phyloP scores from a whole-genome alignment of 495 filamentous ascomycete genomes.

The Hyphodiscus hymeniophilus region DNA sequence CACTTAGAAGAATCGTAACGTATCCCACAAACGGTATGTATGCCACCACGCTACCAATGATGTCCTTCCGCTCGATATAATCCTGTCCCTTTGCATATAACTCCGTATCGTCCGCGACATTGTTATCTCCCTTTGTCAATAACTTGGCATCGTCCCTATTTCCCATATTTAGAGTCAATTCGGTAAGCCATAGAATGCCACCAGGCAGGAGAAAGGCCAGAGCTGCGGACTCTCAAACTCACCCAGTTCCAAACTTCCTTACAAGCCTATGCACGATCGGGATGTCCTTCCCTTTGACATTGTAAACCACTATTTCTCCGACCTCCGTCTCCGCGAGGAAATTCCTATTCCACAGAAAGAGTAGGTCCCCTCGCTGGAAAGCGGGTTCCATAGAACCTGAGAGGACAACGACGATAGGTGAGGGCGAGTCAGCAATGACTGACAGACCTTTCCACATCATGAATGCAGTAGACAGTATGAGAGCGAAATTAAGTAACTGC shows the following conservation, averaged over 20 bases:
- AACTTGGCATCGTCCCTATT: conserved; percentile 44
- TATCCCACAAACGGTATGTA: conserved; percentile 96
- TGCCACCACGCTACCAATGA: conserved; percentile 89
- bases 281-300: conserved; percentile 84
- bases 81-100: conserved; percentile 81
- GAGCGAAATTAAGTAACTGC: conserved; percentile 91
- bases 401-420: conserved; percentile 91
- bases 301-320: conserved; percentile 92
- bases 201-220: background rate
- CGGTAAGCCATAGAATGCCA: background rate
- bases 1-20: conserved; percentile 91
- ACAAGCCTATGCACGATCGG: conserved; percentile 90
- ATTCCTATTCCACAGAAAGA: conserved; percentile 92
- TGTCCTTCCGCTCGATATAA: conserved; percentile 77
- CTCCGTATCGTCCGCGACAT: conserved; percentile 87
- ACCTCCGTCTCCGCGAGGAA: conserved; percentile 57
- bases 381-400: conserved; percentile 96
- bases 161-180: conserved; percentile 7
- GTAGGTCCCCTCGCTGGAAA: conserved; percentile 88
- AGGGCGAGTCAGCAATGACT: conserved; percentile 75
- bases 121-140: conserved; percentile 98
- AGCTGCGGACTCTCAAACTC: conserved; percentile 21
- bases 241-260: conserved; percentile 56
- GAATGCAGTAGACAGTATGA: conserved; percentile 90
- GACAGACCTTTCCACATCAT: conserved; percentile 98